Evolutionary conservation across 495 filamentous ascomycete genomes (phyloP), one percentile per base, ranked within the genome.

Genomic region (Cercophora scortea): DNA sequence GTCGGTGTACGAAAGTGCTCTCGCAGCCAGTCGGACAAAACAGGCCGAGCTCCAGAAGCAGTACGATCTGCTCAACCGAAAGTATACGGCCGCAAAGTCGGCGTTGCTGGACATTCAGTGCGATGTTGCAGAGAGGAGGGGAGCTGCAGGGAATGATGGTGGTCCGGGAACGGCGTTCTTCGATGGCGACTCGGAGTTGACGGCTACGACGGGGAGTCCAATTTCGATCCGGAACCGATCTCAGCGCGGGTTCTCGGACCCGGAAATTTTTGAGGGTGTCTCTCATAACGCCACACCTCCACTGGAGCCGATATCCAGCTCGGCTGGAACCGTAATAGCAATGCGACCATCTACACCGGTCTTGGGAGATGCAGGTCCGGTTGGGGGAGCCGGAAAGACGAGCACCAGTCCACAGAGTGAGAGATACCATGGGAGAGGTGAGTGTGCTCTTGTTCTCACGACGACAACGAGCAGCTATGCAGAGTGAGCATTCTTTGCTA

Each of bases 341-440:
- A 32, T 55, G 50, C 61, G 55, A 17, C 60, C 67, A 39, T 57
- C 57, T 18, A 72, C 64, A 33, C 67, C 65, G 33, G 52, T 68
- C 12, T 15, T 4, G 8, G 19, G 17, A 33, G 41, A 17, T 3
- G 17, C 39, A 13, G 50, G 57, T 56, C 32, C 35, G 36, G 13
- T 38, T 50, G 33, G 54, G 49, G 33, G 66, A 60, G 56, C n/a
- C 2, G 17, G 17, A 17, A 44, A 44, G 17, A 15, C 42, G 42
- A 44, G 25, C 25, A 64, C 51, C 52, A 79, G 68, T 59, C 67
- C 72, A 55, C 64, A 70, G 49, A 49, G 61, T 48, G 69, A 78
- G 61, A 59, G 72, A 58, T 73, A 64, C 56, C 73, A 62, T 66
- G 63, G 68, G 56, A 64, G 68, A 69, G 69, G 66, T 77, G 51